These are phyloP conservation scores for Helminthosporium solani DNA, from an alignment of 2,329 filamentous ascomycete genomes.

Conservation along the genomic window DNA sequence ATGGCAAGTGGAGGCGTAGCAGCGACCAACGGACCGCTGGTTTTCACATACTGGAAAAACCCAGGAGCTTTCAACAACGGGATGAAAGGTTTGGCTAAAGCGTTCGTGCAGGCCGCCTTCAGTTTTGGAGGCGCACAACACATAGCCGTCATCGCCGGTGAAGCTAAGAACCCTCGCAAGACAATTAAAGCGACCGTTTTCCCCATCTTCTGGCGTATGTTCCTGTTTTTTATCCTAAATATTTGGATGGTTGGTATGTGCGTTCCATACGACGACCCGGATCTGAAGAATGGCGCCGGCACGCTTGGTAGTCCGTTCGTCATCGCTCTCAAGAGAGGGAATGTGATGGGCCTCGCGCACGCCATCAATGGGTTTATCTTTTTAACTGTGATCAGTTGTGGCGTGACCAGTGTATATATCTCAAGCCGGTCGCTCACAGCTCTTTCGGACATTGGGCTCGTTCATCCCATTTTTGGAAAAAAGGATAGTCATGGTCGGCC, in stretches of 20 bases:
- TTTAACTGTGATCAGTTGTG: not conserved
- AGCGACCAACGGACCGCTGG: not conserved
- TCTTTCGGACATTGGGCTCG: not conserved
- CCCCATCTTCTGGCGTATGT: slow-evolving; percentile 70
- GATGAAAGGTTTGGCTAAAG: slow-evolving; percentile 59
- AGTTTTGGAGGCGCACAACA: slow-evolving; percentile 73
- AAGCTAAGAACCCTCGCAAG: slow-evolving; percentile 76
- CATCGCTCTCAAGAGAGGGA: slow-evolving; percentile 56
- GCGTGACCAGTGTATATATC: not conserved
- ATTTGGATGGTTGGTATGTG: slow-evolving; percentile 46
- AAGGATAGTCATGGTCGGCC: not conserved
- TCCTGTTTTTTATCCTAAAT: slow-evolving; percentile 46
- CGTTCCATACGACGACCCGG: slow-evolving; percentile 41
- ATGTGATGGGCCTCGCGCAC: not conserved
- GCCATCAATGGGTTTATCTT: not conserved
- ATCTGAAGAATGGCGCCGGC: slow-evolving; percentile 37
- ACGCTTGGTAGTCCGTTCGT: slow-evolving; percentile 68
- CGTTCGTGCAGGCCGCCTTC: slow-evolving; percentile 75
- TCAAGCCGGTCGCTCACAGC: not conserved
- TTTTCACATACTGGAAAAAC: slow-evolving; percentile 52
- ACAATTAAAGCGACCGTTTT: slow-evolving; percentile 84
- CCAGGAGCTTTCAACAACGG: slow-evolving; percentile 52
- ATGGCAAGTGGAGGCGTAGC: not conserved
- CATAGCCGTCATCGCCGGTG: slow-evolving; percentile 73
- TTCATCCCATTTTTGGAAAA: not conserved